phyloP scores from a whole-genome alignment of 768 basidiomycete genomes.

The Kwoniella dendrophila region DNA sequence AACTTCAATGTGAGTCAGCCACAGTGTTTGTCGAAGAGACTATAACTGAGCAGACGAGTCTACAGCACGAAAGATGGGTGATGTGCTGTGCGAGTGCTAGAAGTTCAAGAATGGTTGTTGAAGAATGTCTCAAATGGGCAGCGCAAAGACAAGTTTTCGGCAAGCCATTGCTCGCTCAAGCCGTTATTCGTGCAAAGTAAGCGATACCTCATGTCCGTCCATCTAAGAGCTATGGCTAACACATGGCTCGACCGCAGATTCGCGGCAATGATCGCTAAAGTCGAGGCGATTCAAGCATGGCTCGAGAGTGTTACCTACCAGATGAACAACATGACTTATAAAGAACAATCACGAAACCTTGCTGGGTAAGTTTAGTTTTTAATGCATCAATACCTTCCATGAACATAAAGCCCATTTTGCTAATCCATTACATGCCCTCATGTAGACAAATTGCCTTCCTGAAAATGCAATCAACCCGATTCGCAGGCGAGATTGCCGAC shows the following conservation, averaged over 20 bases:
- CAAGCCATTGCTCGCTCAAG: conserved; percentile 72
- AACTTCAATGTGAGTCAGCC: conserved; percentile 71
- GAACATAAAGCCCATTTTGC: background rate
- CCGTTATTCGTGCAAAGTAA: conserved; percentile 79
- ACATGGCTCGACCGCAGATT: conserved; percentile 55
- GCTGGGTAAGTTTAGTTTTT: conserved; percentile 61
- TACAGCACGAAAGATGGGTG: conserved; percentile 81
- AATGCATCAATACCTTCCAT: background rate
- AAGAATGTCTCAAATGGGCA: conserved; percentile 87
- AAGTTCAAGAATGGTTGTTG: conserved; percentile 73
- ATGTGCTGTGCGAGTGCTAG: conserved; percentile 77
- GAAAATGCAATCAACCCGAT: conserved; percentile 75
- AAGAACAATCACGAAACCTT: conserved; percentile 70
- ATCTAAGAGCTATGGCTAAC: background rate
- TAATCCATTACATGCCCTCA: background rate
- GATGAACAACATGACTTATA: conserved; percentile 83
- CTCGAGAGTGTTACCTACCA: conserved; percentile 83
- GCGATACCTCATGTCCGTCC: conserved; percentile 2
- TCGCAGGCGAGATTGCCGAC: conserved; percentile 75
- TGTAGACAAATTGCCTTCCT: conserved; percentile 69
- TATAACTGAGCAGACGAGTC: background rate
- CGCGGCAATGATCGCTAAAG: conserved; percentile 82
- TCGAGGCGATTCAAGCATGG: conserved; percentile 82
- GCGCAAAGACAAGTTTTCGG: conserved; percentile 89
- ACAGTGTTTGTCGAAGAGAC: background rate